Percentiles rank a stretch among this genome's conserved stretches.
These are phyloP conservation scores for Hyphodiscus hymeniophilus DNA, from an alignment of 495 filamentous ascomycete species.

Conservation along the genomic window DNA sequence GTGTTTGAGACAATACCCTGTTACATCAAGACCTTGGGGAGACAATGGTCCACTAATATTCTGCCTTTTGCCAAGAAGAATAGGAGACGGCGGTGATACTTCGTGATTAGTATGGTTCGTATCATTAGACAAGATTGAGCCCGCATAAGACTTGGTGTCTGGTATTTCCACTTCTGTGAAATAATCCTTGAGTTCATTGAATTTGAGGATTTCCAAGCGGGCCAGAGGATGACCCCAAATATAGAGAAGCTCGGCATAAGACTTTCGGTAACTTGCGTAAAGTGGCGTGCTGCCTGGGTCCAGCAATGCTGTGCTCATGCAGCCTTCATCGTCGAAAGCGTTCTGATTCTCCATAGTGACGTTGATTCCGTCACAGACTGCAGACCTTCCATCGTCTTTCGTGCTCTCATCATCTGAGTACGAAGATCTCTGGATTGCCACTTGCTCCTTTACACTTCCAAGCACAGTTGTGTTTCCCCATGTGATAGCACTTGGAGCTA, in stretches of 20 bases:
- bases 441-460: conserved; percentile 35
- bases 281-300: conserved; percentile 50
- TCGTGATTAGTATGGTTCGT: conserved; percentile 9
- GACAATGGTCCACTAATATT: conserved; percentile 27
- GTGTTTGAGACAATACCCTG: conserved; percentile 50
- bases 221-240: conserved; percentile 73
- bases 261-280: conserved; percentile 63
- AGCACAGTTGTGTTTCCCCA: conserved; percentile 60
- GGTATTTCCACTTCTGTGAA: conserved; percentile 14
- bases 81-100: conserved; percentile 30
- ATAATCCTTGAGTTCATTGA: conserved; percentile 52
- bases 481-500: conserved; percentile 49
- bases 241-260: conserved; percentile 75
- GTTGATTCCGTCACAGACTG: conserved; percentile 31
- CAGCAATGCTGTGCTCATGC: conserved; percentile 57
- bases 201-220: conserved; percentile 76
- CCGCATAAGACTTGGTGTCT: conserved; percentile 13
- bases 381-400: conserved; percentile 31
- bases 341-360: conserved; percentile 69
- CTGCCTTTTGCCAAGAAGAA: conserved; percentile 38
- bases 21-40: conserved; percentile 45
- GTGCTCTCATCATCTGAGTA: conserved; percentile 34
- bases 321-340: conserved; percentile 71
- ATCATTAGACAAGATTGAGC: conserved; percentile 21
- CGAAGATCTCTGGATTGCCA: conserved; percentile 29